Percentiles rank a stretch among this genome's conserved stretches.
Evolutionary conservation across 2,329 filamentous ascomycete genomes (phyloP).

Genomic region (Colletotrichum filicis): DNA sequence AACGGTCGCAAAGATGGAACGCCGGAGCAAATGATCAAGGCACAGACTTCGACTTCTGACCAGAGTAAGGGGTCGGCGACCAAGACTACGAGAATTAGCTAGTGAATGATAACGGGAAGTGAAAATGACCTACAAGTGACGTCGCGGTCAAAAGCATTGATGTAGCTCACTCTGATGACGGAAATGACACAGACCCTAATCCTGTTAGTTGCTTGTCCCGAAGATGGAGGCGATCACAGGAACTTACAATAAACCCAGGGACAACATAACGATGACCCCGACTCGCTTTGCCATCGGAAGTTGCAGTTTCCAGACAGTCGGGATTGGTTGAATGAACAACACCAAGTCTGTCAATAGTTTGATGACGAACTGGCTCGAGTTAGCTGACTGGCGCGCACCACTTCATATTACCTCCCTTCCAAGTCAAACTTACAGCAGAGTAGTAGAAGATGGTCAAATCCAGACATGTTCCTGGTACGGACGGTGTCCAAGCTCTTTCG

Average conservation of each 20-base stretch:
- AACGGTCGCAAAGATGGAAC: slow-evolving; percentile 45
- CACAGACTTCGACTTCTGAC: slow-evolving; percentile 44
- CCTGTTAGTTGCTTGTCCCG: not conserved
- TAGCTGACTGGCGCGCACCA: not conserved
- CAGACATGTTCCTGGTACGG: slow-evolving; percentile 30
- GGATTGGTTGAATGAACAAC: slow-evolving; percentile 50
- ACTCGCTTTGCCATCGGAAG: slow-evolving; percentile 43
- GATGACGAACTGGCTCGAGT: slow-evolving; percentile 41
- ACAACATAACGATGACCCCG: slow-evolving; percentile 43
- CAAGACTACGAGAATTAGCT: slow-evolving; percentile 36
- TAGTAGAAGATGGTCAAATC: slow-evolving; percentile 44
- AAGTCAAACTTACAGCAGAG: slow-evolving; percentile 11
- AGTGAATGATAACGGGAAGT: not conserved
- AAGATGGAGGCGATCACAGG: not conserved
- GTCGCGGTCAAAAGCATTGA: slow-evolving; percentile 39
- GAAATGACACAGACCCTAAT: slow-evolving; percentile 41
- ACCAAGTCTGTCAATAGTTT: slow-evolving; percentile 50
- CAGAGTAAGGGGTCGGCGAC: slow-evolving; percentile 43
- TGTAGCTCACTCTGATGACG: slow-evolving; percentile 42
- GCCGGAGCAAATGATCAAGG: slow-evolving; percentile 46
- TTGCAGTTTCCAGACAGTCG: slow-evolving; percentile 48
- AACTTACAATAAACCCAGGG: slow-evolving; percentile 41
- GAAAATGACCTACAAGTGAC: slow-evolving; percentile 38
- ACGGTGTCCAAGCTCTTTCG: slow-evolving; percentile 33
- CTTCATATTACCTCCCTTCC: accelerated